phyloP scores from a whole-genome alignment of 371 early-diverging fungal species.

The Umbelopsis sp. region DNA sequence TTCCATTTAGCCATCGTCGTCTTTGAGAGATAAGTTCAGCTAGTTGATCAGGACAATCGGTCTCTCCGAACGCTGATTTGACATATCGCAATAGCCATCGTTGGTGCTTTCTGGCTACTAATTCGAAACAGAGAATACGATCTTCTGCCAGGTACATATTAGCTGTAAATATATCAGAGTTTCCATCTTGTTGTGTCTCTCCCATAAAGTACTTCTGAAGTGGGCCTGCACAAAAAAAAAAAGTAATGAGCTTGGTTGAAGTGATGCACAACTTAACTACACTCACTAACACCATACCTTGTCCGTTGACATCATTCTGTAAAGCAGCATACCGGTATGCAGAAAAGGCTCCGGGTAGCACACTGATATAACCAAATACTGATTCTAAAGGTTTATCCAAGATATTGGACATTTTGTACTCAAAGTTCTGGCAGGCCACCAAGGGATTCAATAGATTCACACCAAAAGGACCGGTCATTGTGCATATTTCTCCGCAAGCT shows the following conservation, averaged over 20 bases:
- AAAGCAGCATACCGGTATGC: slow-evolving; percentile 84
- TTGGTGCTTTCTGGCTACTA: slow-evolving; percentile 73
- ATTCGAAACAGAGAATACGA: slow-evolving; percentile 86
- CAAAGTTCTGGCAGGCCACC: slow-evolving; percentile 84
- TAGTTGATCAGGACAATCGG: slow-evolving; percentile 80
- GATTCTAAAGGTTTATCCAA: slow-evolving; percentile 87
- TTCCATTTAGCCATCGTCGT: slow-evolving; percentile 90
- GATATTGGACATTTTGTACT: slow-evolving; percentile 86
- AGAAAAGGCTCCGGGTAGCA: slow-evolving; percentile 87
- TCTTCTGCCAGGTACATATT: slow-evolving; percentile 88
- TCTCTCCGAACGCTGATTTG: slow-evolving; percentile 76
- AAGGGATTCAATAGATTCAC: slow-evolving; percentile 76
- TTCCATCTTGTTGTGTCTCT: slow-evolving; percentile 61
- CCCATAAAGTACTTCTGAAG: slow-evolving; percentile 81
- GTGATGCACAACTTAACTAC: no score
- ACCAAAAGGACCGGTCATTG: slow-evolving; percentile 72
- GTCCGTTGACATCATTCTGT: slow-evolving; percentile 60
- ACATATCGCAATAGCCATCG: slow-evolving; percentile 73
- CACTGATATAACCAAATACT: slow-evolving; percentile 86
- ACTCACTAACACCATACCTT: slow-evolving; percentile 27
- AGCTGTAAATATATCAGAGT: slow-evolving; percentile 59
- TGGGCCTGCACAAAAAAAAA: slow-evolving; percentile 48
- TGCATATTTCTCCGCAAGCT: slow-evolving; percentile 88
- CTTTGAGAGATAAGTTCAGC: slow-evolving; percentile 88
- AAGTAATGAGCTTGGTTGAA: neutral